A percentile compares a stretch with the other conserved stretches of the same genome.
Evolutionary conservation across 257 asterid genomes (phyloP).

Genomic region (Hygrophila difformis): DNA sequence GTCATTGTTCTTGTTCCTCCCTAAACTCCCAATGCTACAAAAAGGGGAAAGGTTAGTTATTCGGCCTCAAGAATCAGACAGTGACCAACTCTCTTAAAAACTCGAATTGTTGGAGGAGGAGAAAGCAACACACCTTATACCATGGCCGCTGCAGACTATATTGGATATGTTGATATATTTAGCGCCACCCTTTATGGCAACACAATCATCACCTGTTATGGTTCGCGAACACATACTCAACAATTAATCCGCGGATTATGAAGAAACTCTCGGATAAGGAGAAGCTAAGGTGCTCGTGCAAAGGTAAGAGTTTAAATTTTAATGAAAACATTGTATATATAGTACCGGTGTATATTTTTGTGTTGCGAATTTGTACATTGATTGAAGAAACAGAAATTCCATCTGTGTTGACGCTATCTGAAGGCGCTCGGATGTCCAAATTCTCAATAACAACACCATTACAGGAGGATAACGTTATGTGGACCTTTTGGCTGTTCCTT

Average conservation of each 20-base stretch:
- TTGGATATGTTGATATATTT: constrained; percentile 27
- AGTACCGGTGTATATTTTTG: no score
- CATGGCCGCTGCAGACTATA: constrained; percentile 48
- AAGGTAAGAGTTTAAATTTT: constrained; percentile 22
- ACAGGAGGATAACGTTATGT: constrained; percentile 28
- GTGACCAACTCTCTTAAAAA: no score
- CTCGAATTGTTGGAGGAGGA: background rate
- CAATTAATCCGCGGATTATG: no score
- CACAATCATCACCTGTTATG: constrained; percentile 44
- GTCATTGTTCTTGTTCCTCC: constrained; percentile 23
- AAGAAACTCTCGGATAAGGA: background rate
- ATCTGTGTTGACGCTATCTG: constrained; percentile 46
- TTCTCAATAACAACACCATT: constrained; percentile 16
- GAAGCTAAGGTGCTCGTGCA: background rate
- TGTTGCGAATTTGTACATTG: constrained; percentile 21
- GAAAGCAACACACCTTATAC: constrained; percentile 33
- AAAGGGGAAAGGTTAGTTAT: no score
- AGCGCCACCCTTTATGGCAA: constrained; percentile 42
- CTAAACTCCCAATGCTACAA: constrained; percentile 48
- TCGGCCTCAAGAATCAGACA: no score
- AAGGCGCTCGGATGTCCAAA: constrained; percentile 30
- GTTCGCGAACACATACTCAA: no score
- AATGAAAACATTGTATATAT: constrained; percentile 21
- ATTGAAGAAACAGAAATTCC: constrained; percentile 44
- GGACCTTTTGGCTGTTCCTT: constrained; percentile 38